A percentile compares a stretch with the other conserved stretches of the same genome.
phyloP scores from a whole-genome alignment of 2,329 filamentous ascomycete genomes.

The Coniochaeta pulveracea region DNA sequence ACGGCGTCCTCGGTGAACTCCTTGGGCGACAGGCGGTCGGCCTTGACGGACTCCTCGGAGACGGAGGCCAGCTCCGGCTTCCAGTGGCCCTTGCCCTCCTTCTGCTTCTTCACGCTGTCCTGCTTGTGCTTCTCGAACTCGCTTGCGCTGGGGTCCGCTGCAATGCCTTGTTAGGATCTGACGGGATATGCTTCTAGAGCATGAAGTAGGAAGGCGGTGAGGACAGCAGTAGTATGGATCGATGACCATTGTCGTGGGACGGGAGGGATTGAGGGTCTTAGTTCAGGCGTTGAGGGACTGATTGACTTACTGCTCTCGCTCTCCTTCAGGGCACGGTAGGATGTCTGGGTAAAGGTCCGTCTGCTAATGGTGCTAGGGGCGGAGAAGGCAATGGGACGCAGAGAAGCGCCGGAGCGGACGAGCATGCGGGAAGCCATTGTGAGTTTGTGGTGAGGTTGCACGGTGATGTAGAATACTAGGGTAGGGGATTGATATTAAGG shows the following conservation, averaged over 20 bases:
- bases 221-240: neutral
- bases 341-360: conserved; percentile 7
- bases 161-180: neutral
- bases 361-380: conserved; percentile 3
- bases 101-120: conserved; percentile 53
- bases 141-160: conserved; percentile 18
- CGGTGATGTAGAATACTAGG: conserved; percentile 3
- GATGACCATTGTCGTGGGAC: neutral
- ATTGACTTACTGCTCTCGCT: conserved; percentile 8
- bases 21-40: conserved; percentile 39
- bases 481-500: neutral
- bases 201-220: neutral
- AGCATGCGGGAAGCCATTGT: conserved; percentile 6
- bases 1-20: conserved; percentile 21
- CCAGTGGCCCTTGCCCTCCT: conserved; percentile 62
- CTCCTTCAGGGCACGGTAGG: conserved; percentile 9
- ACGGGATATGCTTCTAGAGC: no score
- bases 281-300: conserved; percentile 1
- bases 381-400: conserved; percentile 5
- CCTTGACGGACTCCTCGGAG: conserved; percentile 68
- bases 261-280: neutral
- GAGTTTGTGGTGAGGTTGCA: conserved; percentile 2
- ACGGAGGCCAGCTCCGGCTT: conserved; percentile 66
- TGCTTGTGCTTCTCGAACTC: conserved; percentile 48
- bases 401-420: conserved; percentile 3